Evolutionary conservation across 495 filamentous ascomycete species (phyloP), one percentile per base, ranked within the genome.

Genomic region (Neohortaea acidophila): DNA sequence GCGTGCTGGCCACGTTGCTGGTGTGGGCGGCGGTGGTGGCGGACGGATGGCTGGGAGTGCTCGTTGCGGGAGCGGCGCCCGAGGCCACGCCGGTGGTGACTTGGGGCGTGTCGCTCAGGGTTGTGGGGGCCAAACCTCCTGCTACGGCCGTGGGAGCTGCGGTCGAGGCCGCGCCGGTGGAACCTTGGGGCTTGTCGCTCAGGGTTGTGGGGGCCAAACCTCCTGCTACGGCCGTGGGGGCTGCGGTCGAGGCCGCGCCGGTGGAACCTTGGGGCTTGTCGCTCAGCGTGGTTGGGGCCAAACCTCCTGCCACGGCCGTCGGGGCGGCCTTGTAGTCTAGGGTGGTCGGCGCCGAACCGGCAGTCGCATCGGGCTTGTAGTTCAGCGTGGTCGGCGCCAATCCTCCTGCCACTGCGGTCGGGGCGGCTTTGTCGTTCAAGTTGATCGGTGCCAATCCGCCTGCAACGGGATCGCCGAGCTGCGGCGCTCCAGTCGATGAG

Each of bases 1-100:
- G 38, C 26, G 48, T 44, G n/a, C 38, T 21, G 17, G 21, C 33
- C 10, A 15, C 24, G 3, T 2, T 22, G 25, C 19, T n/a, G 17
- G 21, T 24, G 18, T 2, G n/a, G 47, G 37, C 25, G 47, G 49
- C 36, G 44, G 47, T 13, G 33, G 49, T 33, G 2, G 37, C 31
- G 39, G 31, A n/a, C 14, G 28, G 39, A 14, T 30, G 28, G 15
- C 29, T 37, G 12, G 39, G 44, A 33, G 38, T 52, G 14, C 36
- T 30, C 22, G 49, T 44, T n/a, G 32, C 36, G 7, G 34, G 48
- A 3, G 47, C 36, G 19, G 20, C 42, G 21, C 33, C 49, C 39
- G 30, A 39, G 6, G 8, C 45, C 7, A 47, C 51, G 18, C 53
- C 57, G 9, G 57, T 54, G 12, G 57, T 54, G 37, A 55, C 57